Percentiles rank a stretch among this genome's conserved stretches.
Evolutionary conservation across 2,329 filamentous ascomycete species (phyloP).

Genomic region (Thielaviopsis ethacetica): DNA sequence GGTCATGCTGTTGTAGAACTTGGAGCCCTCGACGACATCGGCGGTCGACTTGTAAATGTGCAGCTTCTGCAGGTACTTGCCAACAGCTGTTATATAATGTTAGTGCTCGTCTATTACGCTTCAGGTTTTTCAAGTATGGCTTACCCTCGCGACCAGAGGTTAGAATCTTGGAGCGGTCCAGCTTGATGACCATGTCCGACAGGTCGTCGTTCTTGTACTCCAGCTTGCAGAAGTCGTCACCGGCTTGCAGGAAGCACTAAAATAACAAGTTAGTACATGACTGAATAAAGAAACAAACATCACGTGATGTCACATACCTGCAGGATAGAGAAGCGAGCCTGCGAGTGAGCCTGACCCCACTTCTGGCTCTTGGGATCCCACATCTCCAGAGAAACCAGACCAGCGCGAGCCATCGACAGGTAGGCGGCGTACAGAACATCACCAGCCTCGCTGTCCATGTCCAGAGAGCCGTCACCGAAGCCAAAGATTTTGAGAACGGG

Average conservation of each 20-base stretch:
- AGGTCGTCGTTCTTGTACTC: conserved; percentile 57
- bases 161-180: conserved; percentile 77
- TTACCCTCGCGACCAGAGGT: conserved; percentile 56
- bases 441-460: conserved; percentile 63
- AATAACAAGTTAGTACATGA: not conserved
- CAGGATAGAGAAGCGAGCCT: conserved; percentile 79
- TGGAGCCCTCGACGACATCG: conserved; percentile 60
- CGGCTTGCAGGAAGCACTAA: conserved; percentile 65
- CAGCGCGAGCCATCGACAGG: conserved; percentile 86
- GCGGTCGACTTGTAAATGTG: conserved; percentile 88
- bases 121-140: conserved; percentile 13
- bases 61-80: conserved; percentile 74
- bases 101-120: conserved; percentile 13
- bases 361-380: conserved; percentile 85
- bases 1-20: conserved; percentile 73
- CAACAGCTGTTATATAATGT: conserved; percentile 41
- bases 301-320: conserved; percentile 22
- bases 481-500: conserved; percentile 80
- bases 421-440: conserved; percentile 81
- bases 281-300: not conserved
- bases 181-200: conserved; percentile 62
- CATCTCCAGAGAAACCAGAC: conserved; percentile 74
- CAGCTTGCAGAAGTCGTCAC: conserved; percentile 73
- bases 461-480: conserved; percentile 58
- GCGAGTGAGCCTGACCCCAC: conserved; percentile 87